Evolutionary conservation across 2,329 filamentous ascomycete species (phyloP), one percentile per base, ranked within the genome.

Genomic region (Fusarium penzigii): DNA sequence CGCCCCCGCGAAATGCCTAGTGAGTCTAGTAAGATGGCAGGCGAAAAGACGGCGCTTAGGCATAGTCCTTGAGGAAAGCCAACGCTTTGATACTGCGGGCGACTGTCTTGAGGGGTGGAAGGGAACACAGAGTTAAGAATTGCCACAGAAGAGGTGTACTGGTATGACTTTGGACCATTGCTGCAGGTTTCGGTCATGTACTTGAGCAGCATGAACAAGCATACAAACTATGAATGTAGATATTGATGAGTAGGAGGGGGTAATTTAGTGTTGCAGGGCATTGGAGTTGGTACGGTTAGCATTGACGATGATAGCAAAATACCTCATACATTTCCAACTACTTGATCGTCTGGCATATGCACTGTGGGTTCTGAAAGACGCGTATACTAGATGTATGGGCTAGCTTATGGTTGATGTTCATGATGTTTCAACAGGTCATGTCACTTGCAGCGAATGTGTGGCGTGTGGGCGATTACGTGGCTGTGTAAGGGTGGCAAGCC

Each of bases 1-100:
- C 61, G 29, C 54, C 58, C 34, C 59, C 51, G 17, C 49, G 53
- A 29, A 61, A 51, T 39, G 47, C 43, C 34, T 61, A 32, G 17
- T 17, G 3, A 42, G 6, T 12, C 17, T 20, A 6, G 17, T 29
- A 36, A 36, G 32, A 36, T 14, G 10, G 32, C 13, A 36, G 32
- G 13, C 13, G 9, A 36, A 36, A 14, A 4, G 13, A 12, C 32
- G 13, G 32, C 32, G 32, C 32, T 36, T 6, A 36, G 13, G 32
- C 32, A 14, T 12, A 36, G 32, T 14, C 10, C 9, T 11, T 11
- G 9, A 36, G 10, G 32, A 14, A 36, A 36, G 20, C 7, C 20
- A 25, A 7, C 20, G 20, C 20, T 25, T 25, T 25, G 20, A 7
- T 25, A 25, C 7, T 7, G 7, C 20, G 20, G 20, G 20, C 20